Evolutionary conservation across 208 protist species (phyloP).

Genomic region (Leishmania lainsoni): DNA sequence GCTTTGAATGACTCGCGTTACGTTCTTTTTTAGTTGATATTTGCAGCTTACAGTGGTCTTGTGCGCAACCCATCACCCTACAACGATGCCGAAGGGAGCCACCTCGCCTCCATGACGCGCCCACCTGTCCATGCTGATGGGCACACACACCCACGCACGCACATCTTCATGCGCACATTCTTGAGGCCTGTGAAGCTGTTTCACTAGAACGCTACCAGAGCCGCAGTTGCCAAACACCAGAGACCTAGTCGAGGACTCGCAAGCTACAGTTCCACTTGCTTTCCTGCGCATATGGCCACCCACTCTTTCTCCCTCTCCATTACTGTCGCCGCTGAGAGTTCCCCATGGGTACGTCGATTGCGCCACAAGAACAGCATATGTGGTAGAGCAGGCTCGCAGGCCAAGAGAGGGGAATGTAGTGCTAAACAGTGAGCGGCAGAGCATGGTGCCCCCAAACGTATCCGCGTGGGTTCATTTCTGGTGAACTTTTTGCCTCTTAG

Average conservation of each 20-base stretch:
- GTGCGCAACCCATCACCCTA: background rate
- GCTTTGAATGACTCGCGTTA: background rate
- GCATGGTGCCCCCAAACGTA: background rate
- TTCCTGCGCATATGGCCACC: background rate
- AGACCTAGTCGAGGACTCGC: background rate
- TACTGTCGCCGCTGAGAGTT: background rate
- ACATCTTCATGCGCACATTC: background rate
- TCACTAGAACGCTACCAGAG: background rate
- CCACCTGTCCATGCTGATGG: background rate
- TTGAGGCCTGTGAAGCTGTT: background rate
- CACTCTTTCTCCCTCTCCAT: background rate
- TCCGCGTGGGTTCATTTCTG: background rate
- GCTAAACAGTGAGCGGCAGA: background rate
- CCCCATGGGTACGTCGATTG: background rate
- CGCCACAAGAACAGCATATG: background rate
- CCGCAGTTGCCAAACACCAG: background rate
- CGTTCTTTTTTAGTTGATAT: background rate
- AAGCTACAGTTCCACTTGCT: background rate
- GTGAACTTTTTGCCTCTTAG: background rate
- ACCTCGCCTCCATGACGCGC: background rate
- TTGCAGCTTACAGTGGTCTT: background rate
- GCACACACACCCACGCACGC: background rate
- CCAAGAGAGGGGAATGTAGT: background rate
- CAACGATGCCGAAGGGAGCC: background rate
- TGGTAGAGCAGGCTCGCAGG: background rate